Conservation (phyloP, 768 basidiomycete species). For the Leccinum broughii region DNA sequence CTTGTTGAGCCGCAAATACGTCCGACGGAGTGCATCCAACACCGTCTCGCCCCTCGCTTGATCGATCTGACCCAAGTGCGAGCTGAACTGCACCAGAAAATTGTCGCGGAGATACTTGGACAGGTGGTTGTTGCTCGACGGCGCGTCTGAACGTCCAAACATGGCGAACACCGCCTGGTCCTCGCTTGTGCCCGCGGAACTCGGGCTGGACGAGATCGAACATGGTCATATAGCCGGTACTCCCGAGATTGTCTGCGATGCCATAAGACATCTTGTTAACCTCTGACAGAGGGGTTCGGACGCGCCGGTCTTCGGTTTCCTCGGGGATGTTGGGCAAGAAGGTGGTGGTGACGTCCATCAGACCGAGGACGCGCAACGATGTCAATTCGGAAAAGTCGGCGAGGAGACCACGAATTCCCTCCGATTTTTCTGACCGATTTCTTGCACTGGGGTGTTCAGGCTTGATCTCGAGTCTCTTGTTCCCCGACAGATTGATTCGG, state of each 20-base stretch:
- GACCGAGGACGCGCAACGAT: conserved; percentile 85
- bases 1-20: conserved; percentile 87
- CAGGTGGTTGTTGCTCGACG: conserved; percentile 60
- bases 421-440: conserved; percentile 24
- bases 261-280: conserved; percentile 95
- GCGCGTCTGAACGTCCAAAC: conserved; percentile 77
- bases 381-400: conserved; percentile 88
- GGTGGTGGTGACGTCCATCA: conserved; percentile 90
- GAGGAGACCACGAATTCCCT: conserved; percentile 42
- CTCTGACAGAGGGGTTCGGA: conserved; percentile 86
- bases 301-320: conserved; percentile 84
- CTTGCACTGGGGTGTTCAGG: conserved; percentile 49
- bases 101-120: conserved; percentile 85
- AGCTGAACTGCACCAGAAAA: conserved; percentile 63
- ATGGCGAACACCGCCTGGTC: conserved; percentile 93
- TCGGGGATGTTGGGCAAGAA: conserved; percentile 69
- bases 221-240: conserved; percentile 78
- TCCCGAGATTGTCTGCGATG: conserved; percentile 89
- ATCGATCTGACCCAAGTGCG: conserved; percentile 51
- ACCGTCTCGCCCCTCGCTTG: conserved; percentile 50
- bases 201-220: conserved; percentile 89
- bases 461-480: conserved; percentile 95
- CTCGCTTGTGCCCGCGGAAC: conserved; percentile 61
- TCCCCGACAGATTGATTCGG: conserved; percentile 91
- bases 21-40: conserved; percentile 76